Evolutionary conservation across 1,284 basidiomycete species (phyloP).

Genomic region (Moesziomyces sp.): DNA sequence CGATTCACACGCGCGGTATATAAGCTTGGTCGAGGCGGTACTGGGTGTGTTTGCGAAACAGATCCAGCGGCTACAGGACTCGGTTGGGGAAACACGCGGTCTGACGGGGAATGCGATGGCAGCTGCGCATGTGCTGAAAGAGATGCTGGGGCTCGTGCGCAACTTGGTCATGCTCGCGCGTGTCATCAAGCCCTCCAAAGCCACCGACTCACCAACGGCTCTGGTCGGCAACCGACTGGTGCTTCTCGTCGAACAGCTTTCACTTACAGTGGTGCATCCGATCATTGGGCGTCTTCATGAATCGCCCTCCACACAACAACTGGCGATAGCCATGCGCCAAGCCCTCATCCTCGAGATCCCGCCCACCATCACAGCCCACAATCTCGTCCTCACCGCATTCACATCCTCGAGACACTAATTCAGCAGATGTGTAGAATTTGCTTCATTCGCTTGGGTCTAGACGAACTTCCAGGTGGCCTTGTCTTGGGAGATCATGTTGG

Average conservation of each 20-base stretch:
- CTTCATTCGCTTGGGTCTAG: constrained; percentile 13
- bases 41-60: constrained; percentile 9
- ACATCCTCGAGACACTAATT: background rate
- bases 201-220: background rate
- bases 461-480: constrained; percentile 59
- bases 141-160: background rate
- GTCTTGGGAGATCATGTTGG: constrained; percentile 52
- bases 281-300: background rate
- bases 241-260: background rate
- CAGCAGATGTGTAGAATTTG: background rate
- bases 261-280: background rate
- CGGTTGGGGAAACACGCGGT: constrained; percentile 1
- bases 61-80: constrained; percentile 10
- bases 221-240: background rate
- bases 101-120: background rate
- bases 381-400: background rate
- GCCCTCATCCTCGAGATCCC: background rate
- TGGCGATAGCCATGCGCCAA: background rate
- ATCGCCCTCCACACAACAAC: background rate
- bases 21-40: constrained; percentile 26
- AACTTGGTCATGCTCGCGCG: background rate
- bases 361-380: background rate
- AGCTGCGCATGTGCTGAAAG: background rate
- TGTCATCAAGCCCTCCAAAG: background rate
- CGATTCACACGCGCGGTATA: constrained; percentile 17